Evolutionary conservation across 2,329 filamentous ascomycete genomes (phyloP), one percentile per base, ranked within the genome.

Genomic region (Annulohypoxylon truncatum): DNA sequence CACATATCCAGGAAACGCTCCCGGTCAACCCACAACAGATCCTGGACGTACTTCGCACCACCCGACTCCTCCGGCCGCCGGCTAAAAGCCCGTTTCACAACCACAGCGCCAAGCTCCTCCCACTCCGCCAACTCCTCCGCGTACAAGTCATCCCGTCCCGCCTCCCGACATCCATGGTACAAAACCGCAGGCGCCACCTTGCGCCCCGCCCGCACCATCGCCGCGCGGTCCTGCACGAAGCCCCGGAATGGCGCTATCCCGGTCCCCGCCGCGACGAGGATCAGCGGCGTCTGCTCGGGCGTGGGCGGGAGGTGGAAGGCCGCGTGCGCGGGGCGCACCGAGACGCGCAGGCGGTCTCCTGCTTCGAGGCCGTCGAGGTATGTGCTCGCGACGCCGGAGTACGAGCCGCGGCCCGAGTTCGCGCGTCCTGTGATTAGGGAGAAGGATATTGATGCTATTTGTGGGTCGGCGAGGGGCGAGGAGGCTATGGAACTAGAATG

Each of bases 21-120:
- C 1, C 71, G 60, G 28, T 74, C 72, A 8, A 38, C 60, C 72
- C 70, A 70, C 24, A 74, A 18, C n/a, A 58, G 54, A 40, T 74
- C 73, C 52, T 74, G 72, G 4, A 72, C 68, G 28, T 73, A 73
- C 13, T 60, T 65, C 40, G 33, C 63, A n/a, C 60, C 67, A 7
- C 50, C 61, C 4, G 42, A 83, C 1, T 79, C 81, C 15, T 65
- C 42, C 8, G 65, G 81, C 75, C 46, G 61, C 44, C 65, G 0
- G 78, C 80, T 67, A 10, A 61, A 67, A 5, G 65, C 53, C 26
- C 65, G 47, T 13, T 54, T 61, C 4, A 65, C 33, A 3, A 18
- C 42, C 12, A 89, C 84, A 0, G 82, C 84, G 0, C 86, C 86
- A 7, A 80, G 71, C 1, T 74, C 66, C 31, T 82, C 80, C 85